Conservation (phyloP, 768 basidiomycete genomes). For the Sporobolomyces roseus region DNA sequence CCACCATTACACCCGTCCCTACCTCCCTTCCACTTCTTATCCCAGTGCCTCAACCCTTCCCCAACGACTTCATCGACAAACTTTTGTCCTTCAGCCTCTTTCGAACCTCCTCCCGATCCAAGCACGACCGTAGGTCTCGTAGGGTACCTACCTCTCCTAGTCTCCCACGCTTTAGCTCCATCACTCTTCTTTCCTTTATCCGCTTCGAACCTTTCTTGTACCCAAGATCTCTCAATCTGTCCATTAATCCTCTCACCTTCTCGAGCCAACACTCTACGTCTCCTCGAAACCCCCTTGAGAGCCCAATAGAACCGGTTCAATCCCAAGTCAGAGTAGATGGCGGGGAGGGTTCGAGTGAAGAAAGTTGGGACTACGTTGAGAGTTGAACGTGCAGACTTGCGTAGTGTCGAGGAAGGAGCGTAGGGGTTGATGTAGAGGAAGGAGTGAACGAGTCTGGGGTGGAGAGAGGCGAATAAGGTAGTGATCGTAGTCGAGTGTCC, state of each 20-base stretch:
- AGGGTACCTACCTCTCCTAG: constrained; percentile 28
- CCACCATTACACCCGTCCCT: constrained; percentile 10
- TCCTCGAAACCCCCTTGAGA: constrained; percentile 17
- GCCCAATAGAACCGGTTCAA: constrained; percentile 14
- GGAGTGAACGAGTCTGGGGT: constrained; percentile 34
- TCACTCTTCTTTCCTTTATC: constrained; percentile 16
- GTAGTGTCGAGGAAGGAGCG: constrained; percentile 13
- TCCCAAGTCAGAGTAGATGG: constrained; percentile 22
- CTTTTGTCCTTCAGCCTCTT: constrained; percentile 4
- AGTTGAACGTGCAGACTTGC: neutral
- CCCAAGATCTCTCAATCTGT: constrained; percentile 23
- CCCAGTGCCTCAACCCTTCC: constrained; percentile 31
- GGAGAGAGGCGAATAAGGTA: constrained; percentile 34
- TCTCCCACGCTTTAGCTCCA: constrained; percentile 34
- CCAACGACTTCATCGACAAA: constrained; percentile 36
- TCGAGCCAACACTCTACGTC: constrained; percentile 16
- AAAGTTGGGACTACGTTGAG: constrained; percentile 17
- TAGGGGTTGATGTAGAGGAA: constrained; percentile 35
- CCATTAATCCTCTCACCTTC: constrained; percentile 21
- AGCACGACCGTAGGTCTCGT: constrained; percentile 35
- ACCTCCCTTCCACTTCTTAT: constrained; percentile 29
- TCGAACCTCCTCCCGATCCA: neutral
- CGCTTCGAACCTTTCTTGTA: constrained; percentile 32
- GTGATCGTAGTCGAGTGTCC: constrained; percentile 20
- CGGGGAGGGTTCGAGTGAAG: constrained; percentile 18